A percentile compares a stretch with the other conserved stretches of the same genome.
Evolutionary conservation across 108 stramenopile species (phyloP).

Genomic region (Aurantiochytrium sp.): DNA sequence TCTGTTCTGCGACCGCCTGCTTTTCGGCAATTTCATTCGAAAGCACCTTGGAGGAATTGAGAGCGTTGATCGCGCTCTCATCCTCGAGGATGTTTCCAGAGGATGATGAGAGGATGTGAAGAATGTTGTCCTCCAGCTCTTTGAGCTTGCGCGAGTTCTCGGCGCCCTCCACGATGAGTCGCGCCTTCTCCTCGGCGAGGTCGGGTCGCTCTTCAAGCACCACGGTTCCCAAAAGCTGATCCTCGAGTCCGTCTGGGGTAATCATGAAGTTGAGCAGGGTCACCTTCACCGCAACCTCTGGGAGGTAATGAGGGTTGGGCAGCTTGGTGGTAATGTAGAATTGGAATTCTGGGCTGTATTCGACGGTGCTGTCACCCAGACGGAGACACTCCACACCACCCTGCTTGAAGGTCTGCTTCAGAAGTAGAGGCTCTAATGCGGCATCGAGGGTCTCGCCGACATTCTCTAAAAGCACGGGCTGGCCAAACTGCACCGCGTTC

Average conservation of each 20-base stretch:
- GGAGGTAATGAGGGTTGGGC: slow-evolving; percentile 42
- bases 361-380: slow-evolving; percentile 50
- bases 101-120: slow-evolving; percentile 29
- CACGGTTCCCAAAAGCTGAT: slow-evolving; percentile 30
- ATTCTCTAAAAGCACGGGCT: slow-evolving; percentile 55
- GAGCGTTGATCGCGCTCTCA: slow-evolving; percentile 31
- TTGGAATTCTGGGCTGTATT: slow-evolving; percentile 41
- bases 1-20: slow-evolving; percentile 43
- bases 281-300: slow-evolving; percentile 39
- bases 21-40: slow-evolving; percentile 49
- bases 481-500: slow-evolving; percentile 54
- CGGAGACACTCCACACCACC: slow-evolving; percentile 47
- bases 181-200: slow-evolving; percentile 32
- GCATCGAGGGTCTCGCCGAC: slow-evolving; percentile 57
- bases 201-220: slow-evolving; percentile 46
- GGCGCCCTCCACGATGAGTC: slow-evolving; percentile 33
- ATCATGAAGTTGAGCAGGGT: slow-evolving; percentile 30
- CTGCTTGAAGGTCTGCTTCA: slow-evolving; percentile 55
- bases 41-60: slow-evolving; percentile 32
- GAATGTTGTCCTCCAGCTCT: slow-evolving; percentile 39
- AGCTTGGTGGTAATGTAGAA: slow-evolving; percentile 47
- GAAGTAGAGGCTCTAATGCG: slow-evolving; percentile 49
- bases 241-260: slow-evolving; percentile 32
- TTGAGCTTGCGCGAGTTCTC: slow-evolving; percentile 30
- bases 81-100: slow-evolving; percentile 46